A percentile compares a stretch with the other conserved stretches of the same genome.
Conservation (phyloP, 2,329 filamentous ascomycete genomes). For the Sporothrix globosa region DNA sequence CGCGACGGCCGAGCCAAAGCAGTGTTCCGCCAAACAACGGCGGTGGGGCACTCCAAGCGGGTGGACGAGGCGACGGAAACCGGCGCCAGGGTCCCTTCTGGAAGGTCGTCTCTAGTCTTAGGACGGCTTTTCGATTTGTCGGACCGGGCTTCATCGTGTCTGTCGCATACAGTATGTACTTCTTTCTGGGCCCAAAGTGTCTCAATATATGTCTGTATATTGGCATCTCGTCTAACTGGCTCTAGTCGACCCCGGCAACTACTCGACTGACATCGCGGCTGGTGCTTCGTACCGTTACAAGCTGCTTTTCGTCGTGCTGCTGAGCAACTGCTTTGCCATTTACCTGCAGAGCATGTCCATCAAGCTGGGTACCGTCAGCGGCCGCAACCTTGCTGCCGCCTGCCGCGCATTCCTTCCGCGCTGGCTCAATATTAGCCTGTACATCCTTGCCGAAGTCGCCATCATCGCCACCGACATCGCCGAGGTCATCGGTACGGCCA, state of each 20-base stretch:
- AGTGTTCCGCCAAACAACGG: conserved; percentile 15
- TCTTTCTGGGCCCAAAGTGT: neutral
- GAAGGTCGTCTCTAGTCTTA: conserved; percentile 52
- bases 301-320: conserved; percentile 68
- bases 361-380: conserved; percentile 70
- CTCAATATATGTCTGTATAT: neutral
- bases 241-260: conserved; percentile 66
- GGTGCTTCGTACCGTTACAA: conserved; percentile 67
- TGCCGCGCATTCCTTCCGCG: conserved; percentile 66
- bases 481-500: conserved; percentile 72
- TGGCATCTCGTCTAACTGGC: neutral
- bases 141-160: conserved; percentile 69
- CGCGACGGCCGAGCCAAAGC: conserved; percentile 24
- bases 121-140: conserved; percentile 52
- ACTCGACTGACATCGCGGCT: conserved; percentile 67
- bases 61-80: conserved; percentile 20
- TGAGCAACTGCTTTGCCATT: conserved; percentile 72
- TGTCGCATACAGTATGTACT: conserved; percentile 58
- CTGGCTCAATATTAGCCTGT: conserved; percentile 67
- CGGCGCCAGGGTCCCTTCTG: conserved; percentile 30
- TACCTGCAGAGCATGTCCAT: conserved; percentile 69
- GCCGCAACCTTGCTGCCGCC: conserved; percentile 67
- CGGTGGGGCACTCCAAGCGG: conserved; percentile 7
- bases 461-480: conserved; percentile 74
- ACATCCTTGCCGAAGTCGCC: conserved; percentile 63